Conservation (phyloP, 179 eudicot genomes). For the Silene coronaria region DNA sequence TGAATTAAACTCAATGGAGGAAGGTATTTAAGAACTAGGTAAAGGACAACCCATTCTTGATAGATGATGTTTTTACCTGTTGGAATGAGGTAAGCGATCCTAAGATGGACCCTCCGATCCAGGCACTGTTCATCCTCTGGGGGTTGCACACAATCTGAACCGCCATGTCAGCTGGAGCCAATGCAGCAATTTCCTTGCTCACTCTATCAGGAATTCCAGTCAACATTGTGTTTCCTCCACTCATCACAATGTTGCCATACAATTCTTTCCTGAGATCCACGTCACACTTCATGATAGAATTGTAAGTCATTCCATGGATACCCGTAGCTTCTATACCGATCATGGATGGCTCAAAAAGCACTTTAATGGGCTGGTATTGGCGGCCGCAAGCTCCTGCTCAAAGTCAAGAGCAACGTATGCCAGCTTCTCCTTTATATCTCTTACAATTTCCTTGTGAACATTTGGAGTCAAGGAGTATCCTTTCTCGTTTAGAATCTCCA, state of each 20-base stretch:
- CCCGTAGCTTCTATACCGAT: slow-evolving; percentile 52
- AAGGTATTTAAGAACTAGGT: neutral
- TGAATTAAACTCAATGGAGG: neutral
- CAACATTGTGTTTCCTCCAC: slow-evolving; percentile 9
- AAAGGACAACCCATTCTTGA: neutral
- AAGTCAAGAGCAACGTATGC: neutral
- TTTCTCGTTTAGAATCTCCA: slow-evolving; percentile 1
- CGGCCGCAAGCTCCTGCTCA: neutral
- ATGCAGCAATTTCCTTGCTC: neutral
- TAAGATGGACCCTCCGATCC: slow-evolving; percentile 15
- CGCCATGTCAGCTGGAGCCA: slow-evolving; percentile 2
- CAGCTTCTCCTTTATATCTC: slow-evolving; percentile 4
- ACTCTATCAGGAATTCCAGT: slow-evolving; percentile 8
- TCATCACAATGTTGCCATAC: slow-evolving; percentile 7
- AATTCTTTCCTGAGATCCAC: slow-evolving; percentile 7
- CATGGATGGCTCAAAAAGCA: slow-evolving; percentile 64
- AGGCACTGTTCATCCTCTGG: neutral
- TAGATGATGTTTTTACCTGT: neutral
- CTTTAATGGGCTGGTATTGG: slow-evolving; percentile 25
- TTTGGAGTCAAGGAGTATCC: neutral
- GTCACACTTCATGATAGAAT: slow-evolving; percentile 7
- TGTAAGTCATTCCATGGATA: slow-evolving; percentile 27
- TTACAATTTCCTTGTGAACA: neutral
- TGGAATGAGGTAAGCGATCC: slow-evolving; percentile 6
- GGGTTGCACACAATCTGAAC: neutral